These are phyloP conservation scores for Bipolaris victoriae DNA, from an alignment of 2,329 filamentous ascomycete genomes.

Conservation along the genomic window DNA sequence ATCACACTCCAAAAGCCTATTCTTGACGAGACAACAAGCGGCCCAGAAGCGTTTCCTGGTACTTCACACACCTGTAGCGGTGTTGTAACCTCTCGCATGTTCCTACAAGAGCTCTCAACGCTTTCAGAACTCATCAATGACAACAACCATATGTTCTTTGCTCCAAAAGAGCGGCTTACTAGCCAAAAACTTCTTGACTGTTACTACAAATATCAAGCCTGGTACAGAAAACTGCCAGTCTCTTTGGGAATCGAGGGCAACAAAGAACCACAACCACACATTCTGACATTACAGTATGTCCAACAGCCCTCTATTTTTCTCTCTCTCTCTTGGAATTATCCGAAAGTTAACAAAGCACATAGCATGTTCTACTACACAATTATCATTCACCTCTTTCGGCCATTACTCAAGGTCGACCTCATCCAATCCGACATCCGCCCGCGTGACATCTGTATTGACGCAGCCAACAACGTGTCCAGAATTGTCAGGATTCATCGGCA, in stretches of 20 bases:
- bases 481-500: conserved; percentile 52
- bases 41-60: conserved; percentile 45
- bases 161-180: conserved; percentile 69
- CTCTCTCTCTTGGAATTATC: neutral
- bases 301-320: neutral
- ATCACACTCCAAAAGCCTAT: conserved; percentile 57
- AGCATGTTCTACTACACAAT: conserved; percentile 73
- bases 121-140: conserved; percentile 76
- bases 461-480: conserved; percentile 53
- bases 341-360: conserved; percentile 12
- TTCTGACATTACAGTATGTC: conserved; percentile 76
- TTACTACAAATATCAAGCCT: conserved; percentile 72
- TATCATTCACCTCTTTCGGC: conserved; percentile 75
- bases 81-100: conserved; percentile 40
- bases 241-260: conserved; percentile 59
- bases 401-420: conserved; percentile 68
- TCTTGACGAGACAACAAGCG: conserved; percentile 64
- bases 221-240: conserved; percentile 72
- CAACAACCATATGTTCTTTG: conserved; percentile 73
- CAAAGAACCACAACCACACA: conserved; percentile 70
- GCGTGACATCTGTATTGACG: conserved; percentile 67
- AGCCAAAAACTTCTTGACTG: conserved; percentile 67
- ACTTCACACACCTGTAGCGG: conserved; percentile 18
- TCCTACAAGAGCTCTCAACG: conserved; percentile 66
- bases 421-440: conserved; percentile 66